Evolutionary conservation across 495 filamentous ascomycete species (phyloP), one percentile per base, ranked within the genome.

Genomic region (Daldinia bambusicola): DNA sequence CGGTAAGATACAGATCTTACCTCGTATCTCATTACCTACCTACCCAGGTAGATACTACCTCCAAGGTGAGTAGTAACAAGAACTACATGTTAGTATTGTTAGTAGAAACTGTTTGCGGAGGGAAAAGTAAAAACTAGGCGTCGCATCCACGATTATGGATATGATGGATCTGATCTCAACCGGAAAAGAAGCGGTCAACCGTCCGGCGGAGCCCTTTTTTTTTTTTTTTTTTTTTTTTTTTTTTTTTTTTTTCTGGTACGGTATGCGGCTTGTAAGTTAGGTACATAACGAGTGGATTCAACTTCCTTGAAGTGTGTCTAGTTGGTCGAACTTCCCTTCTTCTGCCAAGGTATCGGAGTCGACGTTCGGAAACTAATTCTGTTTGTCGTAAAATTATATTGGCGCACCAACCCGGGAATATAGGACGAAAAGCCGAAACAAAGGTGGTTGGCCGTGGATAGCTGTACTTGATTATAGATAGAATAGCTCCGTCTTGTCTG

Each of bases 141-240:
- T 48, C 43, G 9, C 43, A 48, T 48, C 18, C 18, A 16, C 43
- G 43, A 48, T 48, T 2, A 48, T 48, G 43, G 20, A 22, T 48
- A 48, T 48, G 43, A 48, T 48, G 43, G 43, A 48, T 48, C 43
- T 48, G 9, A 48, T 48, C 26, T 32, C 30, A 22, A 36, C 51
- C 41, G 61, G 38, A 57, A 66, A 66, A 69, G 41, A 67, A 61
- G 65, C 70, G 70, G 70, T 73, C 70, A 73, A 66, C 43, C n/a
- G 2, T 41, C 20, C 6, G 43, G 62, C 60, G 55, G 65, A 57
- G 55, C 9, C 9, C 9, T 36, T 36, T 36, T 36, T 36, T 34
- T 34, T 34, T 34, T 34, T 34, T 61, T 68, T 66, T 50, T 20
- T n/a, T n/a, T 34, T 34, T 34, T 34, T 34, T 34, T 34, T 34